Evolutionary conservation across 345 rosid genomes (phyloP).

Genomic region (Eucalyptus camaldulensis): DNA sequence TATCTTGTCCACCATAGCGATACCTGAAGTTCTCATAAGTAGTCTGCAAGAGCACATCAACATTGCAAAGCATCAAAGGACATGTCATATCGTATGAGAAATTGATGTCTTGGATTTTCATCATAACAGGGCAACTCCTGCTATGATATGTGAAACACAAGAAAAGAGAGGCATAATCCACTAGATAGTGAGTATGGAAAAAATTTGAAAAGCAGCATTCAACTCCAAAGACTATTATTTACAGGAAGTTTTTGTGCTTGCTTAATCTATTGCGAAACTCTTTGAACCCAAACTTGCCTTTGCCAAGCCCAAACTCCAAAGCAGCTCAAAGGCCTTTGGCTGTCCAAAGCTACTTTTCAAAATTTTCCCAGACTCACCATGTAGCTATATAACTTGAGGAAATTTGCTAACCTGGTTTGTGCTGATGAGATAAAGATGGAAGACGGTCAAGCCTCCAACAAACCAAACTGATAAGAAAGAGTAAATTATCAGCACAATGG

Average conservation of each 20-base stretch:
- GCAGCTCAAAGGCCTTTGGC: neutral
- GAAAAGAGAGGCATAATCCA: neutral
- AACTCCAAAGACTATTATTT: neutral
- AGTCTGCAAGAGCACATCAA: constrained; percentile 47
- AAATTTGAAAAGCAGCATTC: neutral
- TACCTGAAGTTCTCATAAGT: constrained; percentile 87
- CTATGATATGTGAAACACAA: neutral
- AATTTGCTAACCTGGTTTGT: constrained; percentile 67
- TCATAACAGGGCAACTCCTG: neutral
- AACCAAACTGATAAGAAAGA: constrained; percentile 72
- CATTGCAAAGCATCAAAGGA: neutral
- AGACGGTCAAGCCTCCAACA: constrained; percentile 83
- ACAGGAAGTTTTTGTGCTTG: neutral
- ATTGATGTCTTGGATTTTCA: neutral
- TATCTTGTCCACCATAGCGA: constrained; percentile 46
- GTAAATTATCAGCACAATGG: constrained; percentile 67
- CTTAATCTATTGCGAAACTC: neutral
- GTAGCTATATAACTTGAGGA: neutral
- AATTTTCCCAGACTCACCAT: neutral
- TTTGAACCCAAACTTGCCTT: neutral
- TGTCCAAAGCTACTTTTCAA: neutral
- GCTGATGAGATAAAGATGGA: constrained; percentile 81
- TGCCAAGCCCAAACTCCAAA: neutral
- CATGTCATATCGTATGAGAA: neutral
- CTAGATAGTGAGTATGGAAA: neutral